A percentile compares a stretch with the other conserved stretches of the same genome.
These are phyloP conservation scores for Megacollybia marginata DNA, from an alignment of 768 basidiomycete species.

Conservation along the genomic window DNA sequence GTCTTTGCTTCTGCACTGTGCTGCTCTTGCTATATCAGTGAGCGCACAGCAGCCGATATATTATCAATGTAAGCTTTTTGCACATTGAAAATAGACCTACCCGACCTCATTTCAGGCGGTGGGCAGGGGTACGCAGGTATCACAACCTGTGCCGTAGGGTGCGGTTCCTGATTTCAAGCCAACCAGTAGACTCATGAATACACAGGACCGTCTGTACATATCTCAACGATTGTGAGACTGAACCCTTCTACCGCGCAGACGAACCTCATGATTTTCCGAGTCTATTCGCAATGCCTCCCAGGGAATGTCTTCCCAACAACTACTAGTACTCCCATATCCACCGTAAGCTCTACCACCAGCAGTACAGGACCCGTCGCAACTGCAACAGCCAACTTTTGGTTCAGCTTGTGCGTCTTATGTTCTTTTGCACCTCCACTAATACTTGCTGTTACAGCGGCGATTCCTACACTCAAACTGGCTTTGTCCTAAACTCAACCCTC, in stretches of 20 bases:
- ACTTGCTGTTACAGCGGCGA: constrained; percentile 30
- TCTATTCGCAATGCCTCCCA: constrained; percentile 34
- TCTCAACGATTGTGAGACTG: constrained; percentile 21
- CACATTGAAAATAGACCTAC: no score
- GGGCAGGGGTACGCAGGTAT: constrained; percentile 29
- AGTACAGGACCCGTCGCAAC: constrained; percentile 9
- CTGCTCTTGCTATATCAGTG: no score
- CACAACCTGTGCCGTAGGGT: constrained; percentile 31
- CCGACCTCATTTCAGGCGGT: not conserved
- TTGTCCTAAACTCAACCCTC: constrained; percentile 29
- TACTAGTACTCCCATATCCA: constrained; percentile 8
- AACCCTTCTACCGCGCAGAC: not conserved
- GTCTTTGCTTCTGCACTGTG: no score
- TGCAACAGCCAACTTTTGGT: constrained; percentile 39
- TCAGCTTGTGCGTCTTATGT: constrained; percentile 40
- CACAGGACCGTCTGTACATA: constrained; percentile 11
- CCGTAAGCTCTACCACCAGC: no score
- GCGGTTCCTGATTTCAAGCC: no score
- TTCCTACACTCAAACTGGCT: constrained; percentile 54
- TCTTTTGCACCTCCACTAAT: not conserved
- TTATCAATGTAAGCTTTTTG: no score
- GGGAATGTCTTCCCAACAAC: constrained; percentile 7
- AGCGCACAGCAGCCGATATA: no score
- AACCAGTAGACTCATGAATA: no score
- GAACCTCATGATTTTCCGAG: constrained; percentile 15